Base-by-base conservation (phyloP, 2,329 filamentous ascomycete genomes). In the Xylariales sp. region DNA sequence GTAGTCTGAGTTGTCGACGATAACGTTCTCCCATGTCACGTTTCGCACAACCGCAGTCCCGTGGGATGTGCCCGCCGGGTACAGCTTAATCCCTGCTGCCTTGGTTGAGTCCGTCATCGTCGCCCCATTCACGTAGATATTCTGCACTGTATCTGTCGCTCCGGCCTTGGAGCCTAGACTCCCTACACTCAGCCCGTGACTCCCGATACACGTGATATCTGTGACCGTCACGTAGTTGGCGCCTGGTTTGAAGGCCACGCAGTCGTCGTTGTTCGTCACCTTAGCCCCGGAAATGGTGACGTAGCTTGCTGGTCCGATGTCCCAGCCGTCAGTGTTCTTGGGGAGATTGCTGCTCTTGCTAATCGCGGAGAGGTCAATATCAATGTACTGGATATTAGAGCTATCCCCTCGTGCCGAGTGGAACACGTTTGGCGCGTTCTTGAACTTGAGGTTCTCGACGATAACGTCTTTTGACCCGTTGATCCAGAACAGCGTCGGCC, bases 311-410 rank as follows among this genome's bases (percentile, higher is more conserved):
- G 67, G 59, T 0, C 67, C 67, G 14, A 67, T 69, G 34, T 69
- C 67, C 67, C 67, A 69, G 64, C 64, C 67, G 32, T 69, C 67
- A 8, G 67, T 69, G 54, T 69, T 69, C 67, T 69, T 69, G 10
- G 67, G 58, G 7, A 60, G 54, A 14, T 69, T 69, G 50, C 28
- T 45, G 58, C 67, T 69, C 53, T 55, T 63, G 64, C 67, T 69
- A 28, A 28, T 49, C 2, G 67, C 67, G 7, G 63, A 56, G 0
- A 69, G 50, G n/a, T 34, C 30, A 18, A 69, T 49, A 48, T 69
- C 54, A 16, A 67, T 56, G 55, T 67, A 69, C 45, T 60, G 58
- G 28, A 69, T 60, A 28, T 67, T 56, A 1, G 64, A 62, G 7
- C 59, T 63, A 14, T 34, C 54, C 0, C 64, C 67, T n/a, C 63